Conservation (phyloP, 129 eudicot species). For the Gnaphalium uliginosum region DNA sequence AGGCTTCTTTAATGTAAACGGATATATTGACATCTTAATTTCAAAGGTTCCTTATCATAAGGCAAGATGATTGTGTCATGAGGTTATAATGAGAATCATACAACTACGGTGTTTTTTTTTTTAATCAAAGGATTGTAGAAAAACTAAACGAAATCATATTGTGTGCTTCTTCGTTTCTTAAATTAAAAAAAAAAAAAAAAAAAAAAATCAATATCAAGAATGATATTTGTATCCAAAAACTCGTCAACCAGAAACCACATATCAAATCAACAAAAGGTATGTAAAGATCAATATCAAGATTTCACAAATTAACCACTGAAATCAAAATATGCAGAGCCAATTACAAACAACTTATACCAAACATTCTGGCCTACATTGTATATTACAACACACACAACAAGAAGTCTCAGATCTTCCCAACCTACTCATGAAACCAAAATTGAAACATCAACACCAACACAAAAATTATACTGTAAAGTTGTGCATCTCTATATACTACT, state of each 20-base stretch:
- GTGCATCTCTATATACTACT: conserved; percentile 27
- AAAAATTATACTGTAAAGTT: conserved; percentile 22
- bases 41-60: not conserved
- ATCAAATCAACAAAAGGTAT: too few species aligned
- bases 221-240: too few species aligned
- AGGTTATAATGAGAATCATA: too few species aligned
- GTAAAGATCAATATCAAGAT: conserved; percentile 7
- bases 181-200: too few species aligned
- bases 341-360: conserved; percentile 19
- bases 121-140: too few species aligned
- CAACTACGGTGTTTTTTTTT: too few species aligned
- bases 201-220: too few species aligned
- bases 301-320: conserved; percentile 17
- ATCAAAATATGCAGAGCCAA: conserved; percentile 1
- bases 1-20: not conserved
- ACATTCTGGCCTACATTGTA: conserved; percentile 17
- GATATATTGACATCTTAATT: too few species aligned
- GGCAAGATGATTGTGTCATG: not conserved
- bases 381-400: conserved; percentile 30
- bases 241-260: too few species aligned
- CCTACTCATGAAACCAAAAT: conserved; percentile 2
- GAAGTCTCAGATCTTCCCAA: not conserved
- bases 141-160: too few species aligned
- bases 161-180: too few species aligned
- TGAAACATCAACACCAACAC: conserved; percentile 6